Evolutionary conservation across 257 asterid genomes (phyloP).

Genomic region (Scutellaria barbata): DNA sequence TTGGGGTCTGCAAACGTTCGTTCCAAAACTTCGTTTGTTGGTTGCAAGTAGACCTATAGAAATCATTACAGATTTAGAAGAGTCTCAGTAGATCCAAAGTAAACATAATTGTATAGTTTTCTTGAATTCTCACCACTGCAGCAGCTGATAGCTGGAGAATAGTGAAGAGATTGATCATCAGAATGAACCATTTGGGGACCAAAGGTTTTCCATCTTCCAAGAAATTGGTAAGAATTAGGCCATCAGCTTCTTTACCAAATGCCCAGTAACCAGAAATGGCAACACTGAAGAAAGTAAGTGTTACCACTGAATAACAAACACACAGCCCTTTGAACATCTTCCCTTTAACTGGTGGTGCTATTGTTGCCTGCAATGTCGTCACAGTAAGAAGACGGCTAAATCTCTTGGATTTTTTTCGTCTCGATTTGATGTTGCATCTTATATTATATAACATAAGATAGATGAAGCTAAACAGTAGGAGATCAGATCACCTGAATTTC

Average conservation of each 20-base stretch:
- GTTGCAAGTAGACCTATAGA: conserved; percentile 82
- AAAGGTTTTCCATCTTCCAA: conserved; percentile 55
- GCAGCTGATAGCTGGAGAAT: conserved; percentile 90
- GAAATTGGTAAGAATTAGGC: conserved; percentile 72
- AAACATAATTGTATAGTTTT: no score
- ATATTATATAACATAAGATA: background rate
- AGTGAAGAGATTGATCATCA: conserved; percentile 70
- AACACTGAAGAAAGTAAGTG: conserved; percentile 73
- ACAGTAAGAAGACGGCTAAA: background rate
- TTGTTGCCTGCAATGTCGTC: conserved; percentile 60
- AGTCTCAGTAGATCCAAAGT: background rate
- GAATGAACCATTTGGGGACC: conserved; percentile 72
- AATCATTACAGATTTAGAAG: background rate
- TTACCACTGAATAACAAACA: conserved; percentile 67
- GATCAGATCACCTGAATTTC: conserved; percentile 74
- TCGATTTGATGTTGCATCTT: background rate
- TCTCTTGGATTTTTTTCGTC: no score
- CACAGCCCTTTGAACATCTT: conserved; percentile 92
- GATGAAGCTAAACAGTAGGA: no score
- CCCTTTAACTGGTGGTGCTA: conserved; percentile 89
- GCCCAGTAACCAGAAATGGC: conserved; percentile 94
- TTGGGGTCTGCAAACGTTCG: conserved; percentile 64
- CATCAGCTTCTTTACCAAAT: conserved; percentile 69
- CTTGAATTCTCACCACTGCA: conserved; percentile 65
- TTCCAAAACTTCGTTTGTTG: conserved; percentile 86